Conservation (phyloP, 495 filamentous ascomycete species). For the Chaetomium fimeti region DNA sequence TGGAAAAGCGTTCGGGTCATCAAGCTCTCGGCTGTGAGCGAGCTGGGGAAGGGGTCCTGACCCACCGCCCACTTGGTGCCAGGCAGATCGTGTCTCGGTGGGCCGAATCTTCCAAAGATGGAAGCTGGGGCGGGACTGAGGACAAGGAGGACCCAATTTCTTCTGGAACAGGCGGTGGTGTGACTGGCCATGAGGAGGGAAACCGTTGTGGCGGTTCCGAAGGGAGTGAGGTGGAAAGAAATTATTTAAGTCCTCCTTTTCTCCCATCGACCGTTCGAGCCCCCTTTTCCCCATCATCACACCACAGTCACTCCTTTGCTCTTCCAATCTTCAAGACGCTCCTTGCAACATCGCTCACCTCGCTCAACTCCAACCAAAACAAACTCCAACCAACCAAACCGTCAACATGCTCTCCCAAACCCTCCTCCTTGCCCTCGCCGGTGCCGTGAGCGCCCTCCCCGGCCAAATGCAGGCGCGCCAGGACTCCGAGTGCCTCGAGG, state of each 20-base stretch:
- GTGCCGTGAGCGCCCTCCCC: constrained; percentile 17
- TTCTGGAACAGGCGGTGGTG: not conserved
- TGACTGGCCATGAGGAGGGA: too few relatives aligned
- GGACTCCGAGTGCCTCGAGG: constrained; percentile 17
- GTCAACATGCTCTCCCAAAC: constrained; percentile 23
- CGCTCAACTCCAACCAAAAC: too few relatives aligned
- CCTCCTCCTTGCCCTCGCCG: constrained; percentile 21
- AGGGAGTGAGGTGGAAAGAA: not conserved
- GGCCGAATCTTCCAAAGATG: not conserved
- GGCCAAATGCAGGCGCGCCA: constrained; percentile 22
- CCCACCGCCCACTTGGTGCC: not conserved
- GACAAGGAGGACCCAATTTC: not conserved
- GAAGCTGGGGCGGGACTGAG: not conserved
- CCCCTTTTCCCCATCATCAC: not conserved
- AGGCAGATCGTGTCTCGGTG: not conserved
- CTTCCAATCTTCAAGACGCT: not conserved
- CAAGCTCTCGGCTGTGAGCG: not conserved
- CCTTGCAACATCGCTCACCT: not conserved
- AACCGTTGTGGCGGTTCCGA: not conserved
- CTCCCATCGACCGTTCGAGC: not conserved
- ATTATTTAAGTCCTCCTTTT: not conserved
- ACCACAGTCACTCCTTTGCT: not conserved
- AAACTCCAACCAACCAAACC: not conserved
- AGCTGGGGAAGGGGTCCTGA: not conserved
- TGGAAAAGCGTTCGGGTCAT: not conserved